phyloP scores from a whole-genome alignment of 1,139 yeast genomes.

The Geotrichum bryndzae region DNA sequence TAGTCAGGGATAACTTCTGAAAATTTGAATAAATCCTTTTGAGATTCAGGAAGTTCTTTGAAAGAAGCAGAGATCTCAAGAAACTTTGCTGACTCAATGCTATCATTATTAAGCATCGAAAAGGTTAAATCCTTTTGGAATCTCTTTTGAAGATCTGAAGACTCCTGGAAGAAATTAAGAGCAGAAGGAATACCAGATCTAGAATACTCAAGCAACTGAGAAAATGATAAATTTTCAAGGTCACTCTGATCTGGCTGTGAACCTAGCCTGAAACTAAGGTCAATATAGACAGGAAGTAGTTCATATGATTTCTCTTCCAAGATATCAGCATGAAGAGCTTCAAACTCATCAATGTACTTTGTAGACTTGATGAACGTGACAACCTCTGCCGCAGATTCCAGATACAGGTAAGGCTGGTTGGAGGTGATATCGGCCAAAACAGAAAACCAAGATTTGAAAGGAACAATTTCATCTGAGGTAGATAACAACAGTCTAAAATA shows the following conservation, averaged over 20 bases:
- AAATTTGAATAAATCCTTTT: constrained; percentile 4
- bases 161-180: background rate
- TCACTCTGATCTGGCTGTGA: background rate
- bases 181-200: constrained; percentile 7
- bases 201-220: constrained; percentile 3
- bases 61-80: constrained; percentile 1
- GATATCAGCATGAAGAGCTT: background rate
- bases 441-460: constrained; percentile 13
- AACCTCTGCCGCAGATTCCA: constrained; percentile 6
- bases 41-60: background rate
- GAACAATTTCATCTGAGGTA: background rate
- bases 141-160: background rate
- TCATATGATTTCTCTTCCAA: background rate
- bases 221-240: background rate
- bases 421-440: background rate
- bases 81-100: background rate
- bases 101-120: background rate
- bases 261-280: constrained; percentile 5
- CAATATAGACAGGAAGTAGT: constrained; percentile 10
- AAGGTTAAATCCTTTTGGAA: background rate
- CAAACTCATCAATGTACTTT: constrained; percentile 2
- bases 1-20: constrained; percentile 2
- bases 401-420: constrained; percentile 5
- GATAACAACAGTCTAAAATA: constrained; percentile 13
- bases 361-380: constrained; percentile 5